Evolutionary conservation across 2,329 filamentous ascomycete species (phyloP), one percentile per base, ranked within the genome.

Genomic region (Exserohilum turcica): DNA sequence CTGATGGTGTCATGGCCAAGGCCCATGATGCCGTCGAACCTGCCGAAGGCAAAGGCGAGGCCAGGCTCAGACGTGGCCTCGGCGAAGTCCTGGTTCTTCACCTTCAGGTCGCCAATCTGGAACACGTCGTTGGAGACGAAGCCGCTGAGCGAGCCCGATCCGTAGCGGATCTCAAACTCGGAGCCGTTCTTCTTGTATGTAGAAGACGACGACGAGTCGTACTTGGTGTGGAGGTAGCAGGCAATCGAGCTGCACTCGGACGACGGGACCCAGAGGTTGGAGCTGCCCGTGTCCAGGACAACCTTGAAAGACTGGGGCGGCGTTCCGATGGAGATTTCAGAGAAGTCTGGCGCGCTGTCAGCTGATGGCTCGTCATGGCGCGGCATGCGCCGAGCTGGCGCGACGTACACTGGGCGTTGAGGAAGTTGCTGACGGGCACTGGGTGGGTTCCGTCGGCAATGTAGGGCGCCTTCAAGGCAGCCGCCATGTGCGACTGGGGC

Each of bases 211-310:
- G 87, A 89, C 53, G 92, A 94, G 79, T 97, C 92, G 81, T 97
- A 99, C 81, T 95, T 99, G 78, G 79, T 87, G 84, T 99, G 94
- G 56, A 99, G 86, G 80, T 93, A 99, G 85, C 94, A 99, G 62
- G 94, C 95, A 73, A 99, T 99, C 73, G 92, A 97, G 73, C 85
- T 87, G 78, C 95, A 99, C 73, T 91, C 83, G 52, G 85, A 82
- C 97, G 92, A 96, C 33, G 95, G 95, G 56, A 99, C 92, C 95
- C 95, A 99, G 60, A 99, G 85, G 83, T 99, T 99, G 76, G 94
- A 97, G 84, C 92, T 97, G 70, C 94, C 94, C 24, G 94, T 99
- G 77, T 99, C 94, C 61, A 99, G 88, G 61, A 99, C 89, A 65
- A 99, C 95, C 85, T 99, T 99, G 87, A 99, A 99, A 66, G 80